Conservation (phyloP, 495 filamentous ascomycete genomes). For the Xylaria castorea region DNA sequence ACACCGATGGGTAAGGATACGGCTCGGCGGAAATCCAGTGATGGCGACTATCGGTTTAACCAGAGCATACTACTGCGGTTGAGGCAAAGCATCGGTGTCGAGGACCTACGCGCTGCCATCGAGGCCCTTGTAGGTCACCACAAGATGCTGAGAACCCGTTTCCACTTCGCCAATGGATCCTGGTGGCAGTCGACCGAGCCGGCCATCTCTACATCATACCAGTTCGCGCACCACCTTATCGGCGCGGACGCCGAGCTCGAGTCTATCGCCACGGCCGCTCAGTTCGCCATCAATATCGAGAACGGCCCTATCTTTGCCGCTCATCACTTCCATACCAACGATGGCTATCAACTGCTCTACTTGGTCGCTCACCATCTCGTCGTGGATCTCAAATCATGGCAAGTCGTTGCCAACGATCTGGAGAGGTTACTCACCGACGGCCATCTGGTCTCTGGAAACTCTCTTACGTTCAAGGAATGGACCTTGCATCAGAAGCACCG, state of each 20-base stretch:
- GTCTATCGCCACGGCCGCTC: constrained; percentile 44
- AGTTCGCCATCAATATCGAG: constrained; percentile 49
- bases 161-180: constrained; percentile 45
- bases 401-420: constrained; percentile 69
- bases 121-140: constrained; percentile 67
- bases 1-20: constrained; percentile 49
- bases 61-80: constrained; percentile 70
- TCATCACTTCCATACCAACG: constrained; percentile 59
- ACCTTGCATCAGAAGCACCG: constrained; percentile 51
- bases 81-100: constrained; percentile 53
- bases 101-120: constrained; percentile 59
- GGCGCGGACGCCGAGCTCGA: constrained; percentile 49
- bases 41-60: constrained; percentile 73
- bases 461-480: constrained; percentile 71
- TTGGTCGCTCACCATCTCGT: constrained; percentile 72
- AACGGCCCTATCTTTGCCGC: constrained; percentile 42
- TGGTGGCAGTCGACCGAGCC: constrained; percentile 53
- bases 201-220: constrained; percentile 49
- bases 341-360: constrained; percentile 61
- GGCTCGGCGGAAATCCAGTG: constrained; percentile 46
- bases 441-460: constrained; percentile 44
- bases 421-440: constrained; percentile 66
- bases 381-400: constrained; percentile 75
- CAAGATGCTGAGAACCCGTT: constrained; percentile 77
- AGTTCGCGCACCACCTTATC: constrained; percentile 45